A percentile compares a stretch with the other conserved stretches of the same genome.
These are phyloP conservation scores for Marsdenia floribunda DNA, from an alignment of 257 asterid genomes.

Conservation along the genomic window DNA sequence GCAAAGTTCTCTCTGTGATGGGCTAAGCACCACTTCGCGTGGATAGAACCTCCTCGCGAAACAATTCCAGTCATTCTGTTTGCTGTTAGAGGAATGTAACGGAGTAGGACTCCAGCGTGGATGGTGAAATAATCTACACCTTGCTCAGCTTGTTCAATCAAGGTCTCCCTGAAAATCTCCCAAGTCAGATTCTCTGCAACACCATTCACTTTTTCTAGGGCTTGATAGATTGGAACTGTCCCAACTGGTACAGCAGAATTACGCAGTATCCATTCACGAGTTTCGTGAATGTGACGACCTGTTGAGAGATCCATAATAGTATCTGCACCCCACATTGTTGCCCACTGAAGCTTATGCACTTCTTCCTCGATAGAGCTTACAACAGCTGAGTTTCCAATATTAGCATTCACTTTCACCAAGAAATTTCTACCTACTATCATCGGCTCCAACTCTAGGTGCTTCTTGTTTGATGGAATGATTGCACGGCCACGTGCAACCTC, in stretches of 20 bases:
- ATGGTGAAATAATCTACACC: conserved; percentile 97
- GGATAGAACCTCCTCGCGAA: conserved; percentile 95
- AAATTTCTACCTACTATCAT: conserved; percentile 93
- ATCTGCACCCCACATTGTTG: conserved; percentile 99
- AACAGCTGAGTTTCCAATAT: conserved; percentile 92
- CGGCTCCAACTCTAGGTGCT: conserved; percentile 86
- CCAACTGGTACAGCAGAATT: conserved; percentile 95
- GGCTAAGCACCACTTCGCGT: conserved; percentile 96
- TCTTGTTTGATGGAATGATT: conserved; percentile 92
- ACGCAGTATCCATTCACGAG: conserved; percentile 99
- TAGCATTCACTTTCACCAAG: conserved; percentile 91
- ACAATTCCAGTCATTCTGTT: conserved; percentile 93
- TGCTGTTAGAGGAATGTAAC: conserved; percentile 89
- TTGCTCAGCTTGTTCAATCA: conserved; percentile 96
- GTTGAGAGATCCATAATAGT: conserved; percentile 96
- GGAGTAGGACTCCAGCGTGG: conserved; percentile 90
- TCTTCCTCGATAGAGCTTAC: conserved; percentile 95
- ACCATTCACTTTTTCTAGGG: conserved; percentile 86
- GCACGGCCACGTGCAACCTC: conserved; percentile 99
- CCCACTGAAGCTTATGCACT: conserved; percentile 98
- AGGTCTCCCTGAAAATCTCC: conserved; percentile 84
- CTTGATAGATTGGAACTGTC: conserved; percentile 94
- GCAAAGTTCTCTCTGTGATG: conserved; percentile 95
- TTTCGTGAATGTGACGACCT: conserved; percentile 91
- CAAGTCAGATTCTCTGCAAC: conserved; percentile 86